A percentile compares a stretch with the other conserved stretches of the same genome.
phyloP scores from a whole-genome alignment of 768 basidiomycete species.

The Hericium alpestre region DNA sequence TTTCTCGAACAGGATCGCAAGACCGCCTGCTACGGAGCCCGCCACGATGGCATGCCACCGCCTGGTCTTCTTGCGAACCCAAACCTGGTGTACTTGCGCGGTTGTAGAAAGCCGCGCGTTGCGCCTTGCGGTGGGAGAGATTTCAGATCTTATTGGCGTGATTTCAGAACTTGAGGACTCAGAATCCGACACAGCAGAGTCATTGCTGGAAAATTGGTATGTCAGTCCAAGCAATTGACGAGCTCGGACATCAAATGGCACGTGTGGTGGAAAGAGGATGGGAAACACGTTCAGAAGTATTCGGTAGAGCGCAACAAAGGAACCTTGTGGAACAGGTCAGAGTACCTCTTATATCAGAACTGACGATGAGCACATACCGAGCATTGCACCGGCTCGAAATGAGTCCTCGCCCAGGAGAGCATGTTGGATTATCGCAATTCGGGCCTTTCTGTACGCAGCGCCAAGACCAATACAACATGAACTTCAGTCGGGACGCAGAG shows the following conservation, averaged over 20 bases:
- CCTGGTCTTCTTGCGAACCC: constrained; percentile 56
- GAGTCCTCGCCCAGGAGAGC: constrained; percentile 81
- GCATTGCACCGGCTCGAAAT: constrained; percentile 78
- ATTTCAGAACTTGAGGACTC: constrained; percentile 14
- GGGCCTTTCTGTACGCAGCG: constrained; percentile 37
- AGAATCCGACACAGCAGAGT: constrained; percentile 19
- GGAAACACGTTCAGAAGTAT: constrained; percentile 70
- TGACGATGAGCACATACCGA: constrained; percentile 38
- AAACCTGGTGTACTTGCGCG: constrained; percentile 49
- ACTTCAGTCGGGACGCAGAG: not conserved
- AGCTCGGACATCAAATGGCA: constrained; percentile 13
- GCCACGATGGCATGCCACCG: constrained; percentile 77
- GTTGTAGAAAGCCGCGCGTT: constrained; percentile 48
- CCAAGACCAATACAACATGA: not conserved
- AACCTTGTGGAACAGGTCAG: constrained; percentile 31
- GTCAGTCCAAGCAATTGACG: constrained; percentile 6
- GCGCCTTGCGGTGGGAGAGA: constrained; percentile 20
- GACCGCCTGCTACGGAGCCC: constrained; percentile 61
- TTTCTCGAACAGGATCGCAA: constrained; percentile 74
- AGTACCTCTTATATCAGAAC: not conserved
- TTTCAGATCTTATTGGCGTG: constrained; percentile 7
- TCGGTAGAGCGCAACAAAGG: constrained; percentile 73
- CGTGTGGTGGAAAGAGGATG: constrained; percentile 41
- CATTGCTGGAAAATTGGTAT: not conserved
- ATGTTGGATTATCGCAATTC: constrained; percentile 59